Evolutionary conservation across 2,329 filamentous ascomycete species (phyloP), one percentile per base, ranked within the genome.

Genomic region (Berkeleyomyces rouxiae): DNA sequence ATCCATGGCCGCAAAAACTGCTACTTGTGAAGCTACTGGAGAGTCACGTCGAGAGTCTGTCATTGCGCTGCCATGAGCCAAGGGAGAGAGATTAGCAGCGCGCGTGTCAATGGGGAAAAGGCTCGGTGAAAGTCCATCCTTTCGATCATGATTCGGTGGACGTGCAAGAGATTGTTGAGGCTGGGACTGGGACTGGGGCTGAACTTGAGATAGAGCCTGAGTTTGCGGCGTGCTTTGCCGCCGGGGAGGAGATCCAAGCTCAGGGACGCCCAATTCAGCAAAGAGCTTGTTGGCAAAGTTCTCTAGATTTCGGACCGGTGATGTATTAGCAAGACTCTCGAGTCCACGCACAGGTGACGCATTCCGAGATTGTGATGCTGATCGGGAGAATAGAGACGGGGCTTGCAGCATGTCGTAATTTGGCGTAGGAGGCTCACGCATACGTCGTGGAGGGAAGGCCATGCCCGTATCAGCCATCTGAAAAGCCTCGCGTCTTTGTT

Each of bases 401-500:
- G 61, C 58, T n/a, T 63, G 64, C 7, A 57, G 16, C 40, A 51
- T 63, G 61, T 67, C 63, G 40, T 67, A 62, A 23, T 67, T 64
- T 3, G 65, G 66, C 16, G 65, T 67, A 5, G 63, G 61, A 47
- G 66, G 66, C 9, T 65, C 62, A 31, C 58, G 37, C 37, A 64
- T 57, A 5, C 61, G 31, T 16, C 63, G 70, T 65, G 65, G 72
- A 43, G 68, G 72, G 49, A 73, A 75, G 59, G 71, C 69, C 49
- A 75, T 70, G 37, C 78, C 76, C 5, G 75, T 69, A 66, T 82
- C 80, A 2, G 82, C 81, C 2, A 80, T 81, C 67, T 82, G 80
- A 68, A 86, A 87, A 0, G 81, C 82, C 65, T 84, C 80, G 4
- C 82, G 81, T 10, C 78, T 83, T 71, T 79, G 83, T 72, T 79